Evolutionary conservation across 2,329 filamentous ascomycete species (phyloP).

Genomic region (Trichoderma cornu-damae): DNA sequence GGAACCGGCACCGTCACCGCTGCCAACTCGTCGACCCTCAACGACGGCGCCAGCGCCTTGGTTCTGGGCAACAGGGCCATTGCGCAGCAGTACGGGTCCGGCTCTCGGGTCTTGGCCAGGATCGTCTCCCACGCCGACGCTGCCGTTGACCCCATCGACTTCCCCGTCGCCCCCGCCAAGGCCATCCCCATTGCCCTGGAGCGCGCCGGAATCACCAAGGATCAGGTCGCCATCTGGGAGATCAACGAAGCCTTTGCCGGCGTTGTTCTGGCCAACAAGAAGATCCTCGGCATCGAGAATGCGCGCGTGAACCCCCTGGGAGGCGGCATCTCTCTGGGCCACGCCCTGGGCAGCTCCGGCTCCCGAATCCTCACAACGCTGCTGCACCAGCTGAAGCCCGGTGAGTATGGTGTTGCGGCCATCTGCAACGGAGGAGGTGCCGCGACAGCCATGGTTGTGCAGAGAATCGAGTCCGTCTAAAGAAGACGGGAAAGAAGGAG

Average conservation of each 20-base stretch:
- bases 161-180: conserved; percentile 86
- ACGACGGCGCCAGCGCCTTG: conserved; percentile 87
- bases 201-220: conserved; percentile 82
- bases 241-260: conserved; percentile 98
- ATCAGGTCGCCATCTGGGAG: conserved; percentile 92
- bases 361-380: conserved; percentile 85
- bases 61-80: conserved; percentile 78
- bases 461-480: conserved; percentile 62
- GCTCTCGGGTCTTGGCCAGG: conserved; percentile 77
- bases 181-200: conserved; percentile 86
- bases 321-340: conserved; percentile 86
- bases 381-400: conserved; percentile 83
- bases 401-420: conserved; percentile 90
- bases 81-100: conserved; percentile 71
- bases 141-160: conserved; percentile 85
- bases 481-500: too few species aligned
- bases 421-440: conserved; percentile 97
- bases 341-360: conserved; percentile 89
- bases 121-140: conserved; percentile 86
- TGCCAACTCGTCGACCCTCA: conserved; percentile 89
- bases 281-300: conserved; percentile 76
- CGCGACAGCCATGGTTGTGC: conserved; percentile 85
- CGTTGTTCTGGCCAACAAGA: conserved; percentile 90
- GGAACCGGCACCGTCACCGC: conserved; percentile 89
- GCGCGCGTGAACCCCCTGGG: conserved; percentile 83